phyloP scores from a whole-genome alignment of 345 rosid genomes.

The Salix koriyanagi region DNA sequence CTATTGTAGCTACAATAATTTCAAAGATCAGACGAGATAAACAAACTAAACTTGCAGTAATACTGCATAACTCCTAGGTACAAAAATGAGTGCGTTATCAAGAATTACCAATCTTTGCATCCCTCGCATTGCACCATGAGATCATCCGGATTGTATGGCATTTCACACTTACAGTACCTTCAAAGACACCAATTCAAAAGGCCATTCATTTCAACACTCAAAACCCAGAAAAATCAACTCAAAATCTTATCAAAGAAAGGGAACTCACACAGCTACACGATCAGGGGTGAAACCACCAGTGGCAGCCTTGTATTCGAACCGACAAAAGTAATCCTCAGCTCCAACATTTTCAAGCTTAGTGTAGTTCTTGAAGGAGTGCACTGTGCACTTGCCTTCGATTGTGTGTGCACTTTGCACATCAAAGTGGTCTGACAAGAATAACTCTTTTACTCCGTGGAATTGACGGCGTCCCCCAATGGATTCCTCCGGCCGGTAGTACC shows the following conservation, averaged over 20 bases:
- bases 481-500: constrained; percentile 91
- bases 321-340: constrained; percentile 74
- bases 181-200: constrained; percentile 15
- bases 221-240: background rate
- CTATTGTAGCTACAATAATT: constrained; percentile 8
- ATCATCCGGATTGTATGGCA: constrained; percentile 87
- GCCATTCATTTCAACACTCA: background rate
- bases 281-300: constrained; percentile 79
- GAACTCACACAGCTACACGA: constrained; percentile 80
- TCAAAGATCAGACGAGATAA: background rate
- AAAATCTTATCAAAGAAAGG: background rate
- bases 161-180: constrained; percentile 88
- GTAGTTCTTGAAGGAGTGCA: constrained; percentile 77
- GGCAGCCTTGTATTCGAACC: constrained; percentile 79
- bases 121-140: constrained; percentile 87
- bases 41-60: background rate
- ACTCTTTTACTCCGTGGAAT: constrained; percentile 81
- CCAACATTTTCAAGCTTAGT: constrained; percentile 83
- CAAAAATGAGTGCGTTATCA: background rate
- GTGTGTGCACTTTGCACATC: constrained; percentile 83
- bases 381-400: constrained; percentile 74
- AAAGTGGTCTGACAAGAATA: constrained; percentile 68
- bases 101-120: constrained; percentile 76
- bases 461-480: constrained; percentile 84
- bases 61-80: background rate